Conservation (phyloP, 2,329 filamentous ascomycete genomes). For the Penicillium sp. region DNA sequence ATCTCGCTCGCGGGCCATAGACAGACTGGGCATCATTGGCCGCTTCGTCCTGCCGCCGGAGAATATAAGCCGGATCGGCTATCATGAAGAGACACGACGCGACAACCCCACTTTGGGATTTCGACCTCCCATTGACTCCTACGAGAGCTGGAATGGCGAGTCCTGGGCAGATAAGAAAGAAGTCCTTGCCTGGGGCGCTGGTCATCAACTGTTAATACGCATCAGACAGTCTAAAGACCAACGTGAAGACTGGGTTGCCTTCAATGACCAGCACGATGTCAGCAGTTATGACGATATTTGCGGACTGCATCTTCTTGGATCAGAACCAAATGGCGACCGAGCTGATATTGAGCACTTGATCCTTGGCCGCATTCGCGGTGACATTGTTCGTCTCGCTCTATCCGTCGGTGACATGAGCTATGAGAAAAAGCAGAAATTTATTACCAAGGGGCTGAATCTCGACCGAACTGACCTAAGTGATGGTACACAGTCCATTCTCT, state of each 20-base stretch:
- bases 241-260: slow-evolving; percentile 47
- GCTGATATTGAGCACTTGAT: slow-evolving; percentile 46
- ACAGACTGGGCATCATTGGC: slow-evolving; percentile 52
- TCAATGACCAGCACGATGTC: slow-evolving; percentile 47
- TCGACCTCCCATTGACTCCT: slow-evolving; percentile 54
- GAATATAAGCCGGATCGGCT: slow-evolving; percentile 39
- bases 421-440: slow-evolving; percentile 38
- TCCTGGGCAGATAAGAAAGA: slow-evolving; percentile 50
- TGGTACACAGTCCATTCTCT: slow-evolving; percentile 43
- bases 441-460: slow-evolving; percentile 43
- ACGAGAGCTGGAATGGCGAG: slow-evolving; percentile 48
- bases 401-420: slow-evolving; percentile 27
- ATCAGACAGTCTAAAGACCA: slow-evolving; percentile 42
- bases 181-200: slow-evolving; percentile 57
- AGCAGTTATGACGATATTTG: slow-evolving; percentile 58
- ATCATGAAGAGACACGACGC: slow-evolving; percentile 35
- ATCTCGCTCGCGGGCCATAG: slow-evolving; percentile 54
- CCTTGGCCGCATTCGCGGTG: slow-evolving; percentile 53
- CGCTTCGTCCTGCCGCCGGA: slow-evolving; percentile 47
- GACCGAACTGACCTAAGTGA: slow-evolving; percentile 47
- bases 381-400: slow-evolving; percentile 42
- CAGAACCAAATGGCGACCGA: slow-evolving; percentile 34
- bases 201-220: slow-evolving; percentile 51
- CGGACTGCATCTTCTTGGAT: slow-evolving; percentile 49
- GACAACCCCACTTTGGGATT: slow-evolving; percentile 53